Evolutionary conservation across 73 alveolate species (phyloP).

Genomic region (Paramecium biaurelia): DNA sequence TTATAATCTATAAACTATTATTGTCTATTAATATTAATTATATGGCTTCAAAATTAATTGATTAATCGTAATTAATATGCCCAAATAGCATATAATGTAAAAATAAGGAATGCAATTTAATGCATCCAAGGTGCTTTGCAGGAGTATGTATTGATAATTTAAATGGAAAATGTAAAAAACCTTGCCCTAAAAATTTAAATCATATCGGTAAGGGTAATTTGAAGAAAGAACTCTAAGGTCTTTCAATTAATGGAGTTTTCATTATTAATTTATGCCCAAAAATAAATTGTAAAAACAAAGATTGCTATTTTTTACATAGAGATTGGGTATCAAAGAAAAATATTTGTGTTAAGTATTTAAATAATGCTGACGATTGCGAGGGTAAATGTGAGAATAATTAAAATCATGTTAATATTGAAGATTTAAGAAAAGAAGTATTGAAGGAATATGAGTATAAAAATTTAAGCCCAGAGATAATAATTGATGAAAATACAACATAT

Average conservation of each 20-base stretch:
- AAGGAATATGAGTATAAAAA: background rate
- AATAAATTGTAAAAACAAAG: too few species aligned
- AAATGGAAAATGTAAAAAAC: background rate
- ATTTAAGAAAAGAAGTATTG: background rate
- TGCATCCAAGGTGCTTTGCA: background rate
- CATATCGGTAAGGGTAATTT: too few species aligned
- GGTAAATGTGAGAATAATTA: background rate
- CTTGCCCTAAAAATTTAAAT: too few species aligned
- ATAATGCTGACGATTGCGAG: too few species aligned
- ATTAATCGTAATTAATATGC: background rate
- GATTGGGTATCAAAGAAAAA: background rate
- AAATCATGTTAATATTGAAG: background rate
- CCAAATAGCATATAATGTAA: background rate
- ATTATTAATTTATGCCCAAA: background rate
- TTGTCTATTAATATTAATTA: too few species aligned
- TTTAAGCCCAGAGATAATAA: background rate
- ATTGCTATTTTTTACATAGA: background rate
- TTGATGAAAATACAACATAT: background rate
- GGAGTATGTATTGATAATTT: background rate
- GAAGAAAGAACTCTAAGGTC: background rate
- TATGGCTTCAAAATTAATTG: too few species aligned
- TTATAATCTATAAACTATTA: too few species aligned
- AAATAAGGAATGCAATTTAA: background rate
- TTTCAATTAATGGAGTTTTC: background rate
- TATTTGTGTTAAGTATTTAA: background rate